Base-by-base conservation (phyloP, 768 basidiomycete genomes). In the Naganishia friedmannii region DNA sequence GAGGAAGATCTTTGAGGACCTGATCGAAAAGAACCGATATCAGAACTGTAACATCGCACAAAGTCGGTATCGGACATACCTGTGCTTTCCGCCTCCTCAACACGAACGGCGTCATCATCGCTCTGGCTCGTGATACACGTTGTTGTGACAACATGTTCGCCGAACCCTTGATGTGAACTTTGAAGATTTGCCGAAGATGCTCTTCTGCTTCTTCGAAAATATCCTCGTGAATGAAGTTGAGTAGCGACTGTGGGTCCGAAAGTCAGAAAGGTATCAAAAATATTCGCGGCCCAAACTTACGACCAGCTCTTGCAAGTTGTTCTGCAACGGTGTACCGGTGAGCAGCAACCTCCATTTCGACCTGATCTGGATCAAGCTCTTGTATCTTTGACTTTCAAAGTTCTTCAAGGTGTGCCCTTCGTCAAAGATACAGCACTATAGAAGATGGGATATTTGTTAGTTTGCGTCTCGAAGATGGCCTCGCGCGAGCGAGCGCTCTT, bases 51-150 rank as follows among this genome's bases (percentile, higher is more conserved):
- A 5, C 53, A 39, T 5, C 53, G 5, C 4, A 26, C 4, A 26
- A 32, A 68, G 42, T 4, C 31, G 3, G 6, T 10, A 17, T 4
- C n/a, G 48, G 21, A 71, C 83, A 58, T 75, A 87, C 91, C 83
- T 96, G 93, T 76, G 94, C 93, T 82, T 99, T 99, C 75, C 94
- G 87, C 70, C 96, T 87, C n/a, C 96, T 89, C 23, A 99, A 85
- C 28, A 98, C 94, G 79, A 99, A 99, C 0, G 96, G 96, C 8
- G 93, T 96, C 90, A 99, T 93, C 93, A 99, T 97, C 80, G 92
- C 93, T 83, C 97, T 95, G 7, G 96, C 96, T 72, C 94, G 84
- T 23, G 91, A 92, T 28, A 97, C 91, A 60, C 96, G 90, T 78
- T 94, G 90, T 77, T 92, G 89, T 4, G 95, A 91, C 29, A 98